These are phyloP conservation scores for Dothideomycetidae sp. DNA, from an alignment of 2,329 filamentous ascomycete genomes.

Conservation along the genomic window DNA sequence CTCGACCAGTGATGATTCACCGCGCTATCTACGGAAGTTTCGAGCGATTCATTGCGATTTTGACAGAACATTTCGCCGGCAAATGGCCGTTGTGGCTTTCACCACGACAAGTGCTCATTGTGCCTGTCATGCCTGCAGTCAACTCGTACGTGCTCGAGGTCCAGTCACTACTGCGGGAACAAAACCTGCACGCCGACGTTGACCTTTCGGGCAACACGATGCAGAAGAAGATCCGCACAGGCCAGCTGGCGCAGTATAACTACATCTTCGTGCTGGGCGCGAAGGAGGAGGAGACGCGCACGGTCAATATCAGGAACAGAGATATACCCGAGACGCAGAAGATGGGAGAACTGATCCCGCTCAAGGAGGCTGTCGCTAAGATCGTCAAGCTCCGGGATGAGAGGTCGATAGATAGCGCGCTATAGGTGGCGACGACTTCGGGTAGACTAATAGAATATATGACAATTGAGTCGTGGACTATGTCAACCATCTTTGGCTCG, in stretches of 20 bases:
- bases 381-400: constrained; percentile 33
- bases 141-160: constrained; percentile 65
- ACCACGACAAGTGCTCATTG: constrained; percentile 66
- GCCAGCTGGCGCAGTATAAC: constrained; percentile 69
- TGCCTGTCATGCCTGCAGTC: constrained; percentile 59
- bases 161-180: constrained; percentile 50
- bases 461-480: too few species aligned
- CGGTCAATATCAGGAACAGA: constrained; percentile 50
- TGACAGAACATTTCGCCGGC: constrained; percentile 71
- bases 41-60: constrained; percentile 55
- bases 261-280: constrained; percentile 62
- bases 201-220: constrained; percentile 65
- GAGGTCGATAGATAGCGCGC: constrained; percentile 22
- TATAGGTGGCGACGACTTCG: too few species aligned
- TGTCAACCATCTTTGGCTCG: too few species aligned
- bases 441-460: too few species aligned
- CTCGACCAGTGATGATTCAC: constrained; percentile 75
- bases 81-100: constrained; percentile 86
- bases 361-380: constrained; percentile 44
- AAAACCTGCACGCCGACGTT: constrained; percentile 56
- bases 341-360: constrained; percentile 45
- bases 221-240: constrained; percentile 78
- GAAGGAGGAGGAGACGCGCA: constrained; percentile 43
- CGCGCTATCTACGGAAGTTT: constrained; percentile 65
- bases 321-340: constrained; percentile 49